Evolutionary conservation across 331 rosid genomes (phyloP).

Genomic region (Dryas integrifolia): DNA sequence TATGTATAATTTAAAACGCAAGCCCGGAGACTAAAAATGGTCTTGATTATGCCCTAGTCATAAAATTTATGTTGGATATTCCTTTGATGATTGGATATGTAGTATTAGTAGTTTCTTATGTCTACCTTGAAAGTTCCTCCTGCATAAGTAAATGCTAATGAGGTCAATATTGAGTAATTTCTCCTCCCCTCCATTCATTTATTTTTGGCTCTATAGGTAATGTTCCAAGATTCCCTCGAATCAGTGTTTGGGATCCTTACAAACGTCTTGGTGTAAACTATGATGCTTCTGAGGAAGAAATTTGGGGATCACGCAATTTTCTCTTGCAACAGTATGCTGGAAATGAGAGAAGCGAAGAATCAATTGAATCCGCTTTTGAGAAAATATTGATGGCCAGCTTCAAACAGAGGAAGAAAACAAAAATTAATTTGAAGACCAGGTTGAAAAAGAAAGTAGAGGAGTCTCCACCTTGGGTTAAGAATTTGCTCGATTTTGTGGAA

Average conservation of each 20-base stretch:
- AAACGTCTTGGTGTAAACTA: slow-evolving; percentile 73
- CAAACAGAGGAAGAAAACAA: slow-evolving; percentile 79
- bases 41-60: background rate
- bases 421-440: slow-evolving; percentile 85
- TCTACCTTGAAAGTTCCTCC: background rate
- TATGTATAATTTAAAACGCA: background rate
- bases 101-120: background rate
- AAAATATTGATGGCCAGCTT: slow-evolving; percentile 85
- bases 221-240: slow-evolving; percentile 65
- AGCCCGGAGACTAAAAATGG: background rate
- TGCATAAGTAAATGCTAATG: background rate
- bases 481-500: slow-evolving; percentile 72
- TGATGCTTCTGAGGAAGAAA: slow-evolving; percentile 95
- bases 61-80: background rate
- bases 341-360: slow-evolving; percentile 87
- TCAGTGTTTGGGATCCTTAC: slow-evolving; percentile 83
- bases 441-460: slow-evolving; percentile 93
- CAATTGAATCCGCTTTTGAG: slow-evolving; percentile 95
- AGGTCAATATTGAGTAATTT: background rate
- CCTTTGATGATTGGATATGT: background rate
- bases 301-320: slow-evolving; percentile 93
- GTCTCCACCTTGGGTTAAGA: slow-evolving; percentile 93
- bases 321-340: slow-evolving; percentile 86
- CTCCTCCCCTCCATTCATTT: background rate
- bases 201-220: slow-evolving; percentile 43